phyloP scores from a whole-genome alignment of 257 asterid genomes.

The Capsicum chinense region DNA sequence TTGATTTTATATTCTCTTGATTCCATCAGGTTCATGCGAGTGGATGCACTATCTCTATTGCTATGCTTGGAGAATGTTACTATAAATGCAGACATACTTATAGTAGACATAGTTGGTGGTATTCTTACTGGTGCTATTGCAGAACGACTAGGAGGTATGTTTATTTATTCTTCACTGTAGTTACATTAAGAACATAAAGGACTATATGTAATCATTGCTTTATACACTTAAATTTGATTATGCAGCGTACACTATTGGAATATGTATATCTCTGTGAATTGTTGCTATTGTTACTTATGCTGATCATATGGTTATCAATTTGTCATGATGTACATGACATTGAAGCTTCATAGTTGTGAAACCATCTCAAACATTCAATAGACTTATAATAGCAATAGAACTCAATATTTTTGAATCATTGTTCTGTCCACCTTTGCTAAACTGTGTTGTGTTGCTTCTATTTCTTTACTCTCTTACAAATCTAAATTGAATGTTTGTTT shows the following conservation, averaged over 20 bases:
- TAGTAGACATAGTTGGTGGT: constrained; percentile 89
- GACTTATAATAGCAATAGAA: not conserved
- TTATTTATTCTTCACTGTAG: constrained; percentile 20
- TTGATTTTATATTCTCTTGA: constrained; percentile 25
- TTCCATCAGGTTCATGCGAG: constrained; percentile 75
- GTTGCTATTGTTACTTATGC: not conserved
- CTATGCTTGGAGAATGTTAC: constrained; percentile 87
- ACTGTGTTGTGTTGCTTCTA: too few relatives aligned
- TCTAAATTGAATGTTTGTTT: too few relatives aligned
- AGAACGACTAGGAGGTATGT: constrained; percentile 92
- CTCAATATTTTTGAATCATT: too few relatives aligned
- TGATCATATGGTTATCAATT: constrained; percentile 7
- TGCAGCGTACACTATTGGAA: not conserved
- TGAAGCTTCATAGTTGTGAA: constrained; percentile 10
- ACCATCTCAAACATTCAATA: not conserved
- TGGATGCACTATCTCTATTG: constrained; percentile 82
- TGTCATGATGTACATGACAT: not conserved
- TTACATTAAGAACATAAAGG: not conserved
- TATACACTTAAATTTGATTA: not conserved
- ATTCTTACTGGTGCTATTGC: constrained; percentile 83
- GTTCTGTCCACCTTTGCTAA: too few relatives aligned
- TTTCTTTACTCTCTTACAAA: too few relatives aligned
- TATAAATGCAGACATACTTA: constrained; percentile 77
- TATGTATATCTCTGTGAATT: not conserved
- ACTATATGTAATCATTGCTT: not conserved